phyloP scores from a whole-genome alignment of 2,329 filamentous ascomycete species.

The Aschersonia sp. region DNA sequence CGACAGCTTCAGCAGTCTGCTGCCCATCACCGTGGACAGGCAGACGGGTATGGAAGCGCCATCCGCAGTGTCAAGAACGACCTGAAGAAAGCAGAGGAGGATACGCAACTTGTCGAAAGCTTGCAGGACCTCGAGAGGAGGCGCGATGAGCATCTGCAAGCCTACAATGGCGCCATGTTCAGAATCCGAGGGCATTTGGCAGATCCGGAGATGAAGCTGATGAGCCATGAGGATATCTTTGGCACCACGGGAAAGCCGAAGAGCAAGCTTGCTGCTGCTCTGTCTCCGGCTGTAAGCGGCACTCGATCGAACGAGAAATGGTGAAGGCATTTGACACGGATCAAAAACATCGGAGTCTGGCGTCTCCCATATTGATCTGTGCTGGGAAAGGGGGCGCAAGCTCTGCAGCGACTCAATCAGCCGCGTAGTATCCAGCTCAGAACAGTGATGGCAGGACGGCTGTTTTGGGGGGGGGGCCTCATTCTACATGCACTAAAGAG shows the following conservation, averaged over 20 bases:
- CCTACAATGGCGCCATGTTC: slow-evolving; percentile 13
- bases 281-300: not conserved
- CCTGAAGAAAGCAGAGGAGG: slow-evolving; percentile 5
- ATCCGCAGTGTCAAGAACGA: slow-evolving; percentile 9
- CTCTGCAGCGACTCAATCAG: too few relatives aligned
- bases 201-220: slow-evolving; percentile 13
- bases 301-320: too few relatives aligned
- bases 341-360: too few relatives aligned
- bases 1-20: slow-evolving; percentile 13
- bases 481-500: too few relatives aligned
- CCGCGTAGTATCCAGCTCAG: too few relatives aligned
- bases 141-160: slow-evolving; percentile 11
- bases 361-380: too few relatives aligned
- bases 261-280: slow-evolving; percentile 1
- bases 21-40: slow-evolving; percentile 16
- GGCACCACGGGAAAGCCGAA: slow-evolving; percentile 10
- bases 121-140: slow-evolving; percentile 10
- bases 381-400: too few relatives aligned
- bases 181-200: slow-evolving; percentile 12
- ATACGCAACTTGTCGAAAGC: not conserved
- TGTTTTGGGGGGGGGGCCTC: too few relatives aligned
- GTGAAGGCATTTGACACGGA: too few relatives aligned
- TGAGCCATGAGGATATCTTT: slow-evolving; percentile 14
- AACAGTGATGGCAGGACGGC: too few relatives aligned
- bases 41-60: slow-evolving; percentile 11